Percentiles rank a stretch among this genome's conserved stretches.
phyloP scores from a whole-genome alignment of 257 asterid species.

The Solanum medicagineum region DNA sequence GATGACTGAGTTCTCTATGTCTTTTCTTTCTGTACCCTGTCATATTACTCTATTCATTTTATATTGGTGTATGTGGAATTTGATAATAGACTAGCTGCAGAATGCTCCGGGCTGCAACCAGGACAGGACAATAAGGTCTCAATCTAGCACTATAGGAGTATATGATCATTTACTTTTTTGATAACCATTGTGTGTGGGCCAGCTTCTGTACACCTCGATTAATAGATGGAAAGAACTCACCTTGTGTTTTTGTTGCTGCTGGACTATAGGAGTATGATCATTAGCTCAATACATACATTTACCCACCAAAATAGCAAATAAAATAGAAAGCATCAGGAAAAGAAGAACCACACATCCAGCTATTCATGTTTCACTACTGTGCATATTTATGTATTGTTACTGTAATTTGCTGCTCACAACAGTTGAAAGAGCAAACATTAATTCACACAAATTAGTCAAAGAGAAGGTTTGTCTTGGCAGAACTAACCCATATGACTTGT shows the following conservation, averaged over 20 bases:
- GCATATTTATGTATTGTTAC: background rate
- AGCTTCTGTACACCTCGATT: background rate
- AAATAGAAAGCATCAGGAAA: background rate
- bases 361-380: background rate
- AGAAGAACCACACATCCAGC: background rate
- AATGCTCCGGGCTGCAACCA: background rate
- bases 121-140: background rate
- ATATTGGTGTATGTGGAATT: background rate
- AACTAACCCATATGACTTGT: conserved; percentile 47
- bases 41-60: background rate
- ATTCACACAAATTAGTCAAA: background rate
- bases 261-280: background rate
- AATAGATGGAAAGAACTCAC: background rate
- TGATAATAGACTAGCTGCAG: background rate
- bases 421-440: background rate
- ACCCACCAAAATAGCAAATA: background rate
- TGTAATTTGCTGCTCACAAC: background rate
- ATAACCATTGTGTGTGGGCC: background rate
- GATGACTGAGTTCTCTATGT: background rate
- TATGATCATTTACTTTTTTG: background rate
- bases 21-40: background rate
- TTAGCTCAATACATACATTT: background rate
- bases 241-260: background rate
- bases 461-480: background rate
- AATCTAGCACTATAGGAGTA: background rate